These are phyloP conservation scores for Leccinellum albellum DNA, from an alignment of 768 basidiomycete species.

Conservation along the genomic window DNA sequence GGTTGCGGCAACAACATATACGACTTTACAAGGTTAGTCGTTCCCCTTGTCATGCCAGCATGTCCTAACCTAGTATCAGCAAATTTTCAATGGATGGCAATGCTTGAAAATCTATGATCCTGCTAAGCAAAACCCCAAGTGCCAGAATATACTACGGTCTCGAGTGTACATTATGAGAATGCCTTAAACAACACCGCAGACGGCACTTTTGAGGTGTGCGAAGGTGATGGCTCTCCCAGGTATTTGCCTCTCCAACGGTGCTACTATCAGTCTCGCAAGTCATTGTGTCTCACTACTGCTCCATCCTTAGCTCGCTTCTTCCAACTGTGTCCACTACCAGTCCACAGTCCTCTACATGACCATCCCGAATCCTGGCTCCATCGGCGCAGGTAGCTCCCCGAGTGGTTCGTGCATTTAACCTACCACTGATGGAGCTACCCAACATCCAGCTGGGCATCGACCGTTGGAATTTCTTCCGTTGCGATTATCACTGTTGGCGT, in stretches of 20 bases:
- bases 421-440: slow-evolving; percentile 17
- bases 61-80: no score
- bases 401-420: slow-evolving; percentile 13
- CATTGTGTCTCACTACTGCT: slow-evolving; percentile 40
- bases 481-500: slow-evolving; percentile 32
- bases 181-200: slow-evolving; percentile 60
- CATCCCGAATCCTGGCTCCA: slow-evolving; percentile 10
- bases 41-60: no score
- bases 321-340: slow-evolving; percentile 39
- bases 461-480: slow-evolving; percentile 27
- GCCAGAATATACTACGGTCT: slow-evolving; percentile 72
- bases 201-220: slow-evolving; percentile 60
- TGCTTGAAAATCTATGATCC: slow-evolving; percentile 68
- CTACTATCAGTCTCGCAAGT: slow-evolving; percentile 47
- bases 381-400: not conserved
- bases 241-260: slow-evolving; percentile 41
- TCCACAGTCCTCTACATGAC: slow-evolving; percentile 35
- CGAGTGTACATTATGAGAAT: slow-evolving; percentile 71
- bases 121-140: slow-evolving; percentile 42
- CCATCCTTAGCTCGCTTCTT: slow-evolving; percentile 46
- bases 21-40: no score
- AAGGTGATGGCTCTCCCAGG: slow-evolving; percentile 64
- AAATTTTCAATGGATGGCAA: slow-evolving; percentile 64
- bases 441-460: slow-evolving; percentile 16
- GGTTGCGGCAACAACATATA: no score